Base-by-base conservation (phyloP, 225 moss, liverwort and hornwort genomes). In the Polytrichum formosum region DNA sequence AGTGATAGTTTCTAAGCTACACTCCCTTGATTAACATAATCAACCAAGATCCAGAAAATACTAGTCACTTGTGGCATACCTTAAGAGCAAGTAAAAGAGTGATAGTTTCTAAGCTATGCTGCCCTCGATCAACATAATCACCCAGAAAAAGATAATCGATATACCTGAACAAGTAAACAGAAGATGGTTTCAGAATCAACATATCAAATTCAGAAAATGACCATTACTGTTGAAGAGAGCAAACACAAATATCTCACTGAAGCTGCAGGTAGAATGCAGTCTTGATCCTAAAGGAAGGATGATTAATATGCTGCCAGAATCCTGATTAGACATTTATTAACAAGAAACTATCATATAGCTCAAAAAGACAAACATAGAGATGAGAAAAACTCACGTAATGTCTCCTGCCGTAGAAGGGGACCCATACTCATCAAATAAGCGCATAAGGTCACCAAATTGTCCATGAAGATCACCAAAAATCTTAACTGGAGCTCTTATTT, bases 1-100 rank as follows among this genome's bases (percentile, higher is more conserved):
- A 20, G 75, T 88, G 17, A 98, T 94, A 16, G 92, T 98, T 68
- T 92, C 94, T 88, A 98, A 77, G 55, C 94, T 94, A 74, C 92
- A 91, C 73, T 98, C 94, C 97, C 94, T 58, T 91, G 86, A 61
- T 98, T 94, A 16, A 98, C 97, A 65, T 94, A 94, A 70, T 94
- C 92, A 68, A 91, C 97, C 73, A 98, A 76, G 31, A 31, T 31
- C 31, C 31, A 31, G 60, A 94, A 98, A 53, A 97, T 35, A 37
- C 37, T 0, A 0, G 16, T 46, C 46, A 16, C 46, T 46, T 46
- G 46, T 13, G 46, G 46, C 46, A 13, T 67, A 90, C 92, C 90
- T 93, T 93, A 16, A 93, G 67, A 13, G 93, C 93, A 61, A 93
- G 91, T 66, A 93, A 78, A 16, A 93, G 87, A n/a, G 75, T 91